Evolutionary conservation across 75 land plant species (phyloP).

Genomic region (Cunninghamia lanceolata): DNA sequence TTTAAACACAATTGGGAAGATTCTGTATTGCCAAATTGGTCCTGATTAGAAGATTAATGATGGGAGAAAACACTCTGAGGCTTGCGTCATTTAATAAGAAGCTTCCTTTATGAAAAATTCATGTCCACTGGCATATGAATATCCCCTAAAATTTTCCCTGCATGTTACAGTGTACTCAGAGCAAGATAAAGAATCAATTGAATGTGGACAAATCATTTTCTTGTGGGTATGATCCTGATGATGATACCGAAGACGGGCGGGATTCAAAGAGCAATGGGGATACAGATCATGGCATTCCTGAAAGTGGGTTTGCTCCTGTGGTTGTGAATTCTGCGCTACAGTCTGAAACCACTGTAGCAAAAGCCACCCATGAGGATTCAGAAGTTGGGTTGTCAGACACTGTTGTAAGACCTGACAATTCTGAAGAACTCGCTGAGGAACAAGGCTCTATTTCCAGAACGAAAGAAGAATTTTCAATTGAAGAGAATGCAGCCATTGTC

Average conservation of each 20-base stretch:
- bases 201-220: not conserved
- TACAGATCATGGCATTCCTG: not conserved
- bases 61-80: not conserved
- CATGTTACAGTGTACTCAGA: not conserved
- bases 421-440: not conserved
- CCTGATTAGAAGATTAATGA: not conserved
- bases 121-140: not conserved
- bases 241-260: not conserved
- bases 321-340: not conserved
- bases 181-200: not conserved
- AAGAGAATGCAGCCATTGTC: slow-evolving; percentile 20
- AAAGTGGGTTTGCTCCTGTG: not conserved
- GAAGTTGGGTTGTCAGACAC: not conserved
- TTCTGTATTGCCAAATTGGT: not conserved
- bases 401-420: not conserved
- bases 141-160: not conserved
- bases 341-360: not conserved
- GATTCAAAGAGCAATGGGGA: not conserved
- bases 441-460: not conserved
- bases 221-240: not conserved
- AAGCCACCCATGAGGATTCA: not conserved
- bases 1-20: not conserved
- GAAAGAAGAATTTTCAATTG: not conserved
- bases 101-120: not conserved
- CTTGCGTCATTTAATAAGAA: not conserved